Conservation (phyloP, 257 asterid species). For the Handroanthus guayacan region DNA sequence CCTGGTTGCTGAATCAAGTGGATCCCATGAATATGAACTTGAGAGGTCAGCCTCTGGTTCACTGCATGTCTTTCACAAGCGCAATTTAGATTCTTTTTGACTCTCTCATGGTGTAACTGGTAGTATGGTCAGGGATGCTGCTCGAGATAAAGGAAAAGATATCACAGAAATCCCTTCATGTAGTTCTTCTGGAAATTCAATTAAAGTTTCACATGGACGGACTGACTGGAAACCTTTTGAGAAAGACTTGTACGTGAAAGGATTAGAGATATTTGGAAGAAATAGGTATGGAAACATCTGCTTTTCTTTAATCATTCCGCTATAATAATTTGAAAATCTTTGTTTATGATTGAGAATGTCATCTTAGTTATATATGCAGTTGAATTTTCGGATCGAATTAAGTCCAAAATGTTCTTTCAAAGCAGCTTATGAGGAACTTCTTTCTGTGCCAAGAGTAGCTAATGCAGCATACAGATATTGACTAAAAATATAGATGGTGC, state of each 20-base stretch:
- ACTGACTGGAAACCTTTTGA: constrained; percentile 84
- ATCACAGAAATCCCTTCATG: constrained; percentile 39
- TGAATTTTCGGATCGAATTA: constrained; percentile 13
- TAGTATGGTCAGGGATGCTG: constrained; percentile 36
- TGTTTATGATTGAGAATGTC: constrained; percentile 30
- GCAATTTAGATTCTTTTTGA: constrained; percentile 30
- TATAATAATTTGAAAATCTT: background rate
- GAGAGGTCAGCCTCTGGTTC: constrained; percentile 44
- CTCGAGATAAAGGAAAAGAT: constrained; percentile 46
- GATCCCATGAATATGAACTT: constrained; percentile 46
- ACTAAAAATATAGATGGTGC: background rate
- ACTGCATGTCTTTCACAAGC: constrained; percentile 30
- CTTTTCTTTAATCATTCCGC: constrained; percentile 10
- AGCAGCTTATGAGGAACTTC: background rate
- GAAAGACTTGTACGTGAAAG: constrained; percentile 87
- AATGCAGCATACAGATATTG: background rate
- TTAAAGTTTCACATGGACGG: constrained; percentile 37
- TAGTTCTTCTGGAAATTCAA: constrained; percentile 39
- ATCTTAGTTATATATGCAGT: constrained; percentile 20
- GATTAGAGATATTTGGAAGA: constrained; percentile 92
- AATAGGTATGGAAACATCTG: constrained; percentile 62
- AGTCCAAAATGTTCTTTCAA: background rate
- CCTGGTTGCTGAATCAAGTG: constrained; percentile 39
- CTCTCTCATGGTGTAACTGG: constrained; percentile 36
- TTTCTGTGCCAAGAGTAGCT: constrained; percentile 2